phyloP scores from a whole-genome alignment of 1,284 basidiomycete species.

The Moniliella sp. region DNA sequence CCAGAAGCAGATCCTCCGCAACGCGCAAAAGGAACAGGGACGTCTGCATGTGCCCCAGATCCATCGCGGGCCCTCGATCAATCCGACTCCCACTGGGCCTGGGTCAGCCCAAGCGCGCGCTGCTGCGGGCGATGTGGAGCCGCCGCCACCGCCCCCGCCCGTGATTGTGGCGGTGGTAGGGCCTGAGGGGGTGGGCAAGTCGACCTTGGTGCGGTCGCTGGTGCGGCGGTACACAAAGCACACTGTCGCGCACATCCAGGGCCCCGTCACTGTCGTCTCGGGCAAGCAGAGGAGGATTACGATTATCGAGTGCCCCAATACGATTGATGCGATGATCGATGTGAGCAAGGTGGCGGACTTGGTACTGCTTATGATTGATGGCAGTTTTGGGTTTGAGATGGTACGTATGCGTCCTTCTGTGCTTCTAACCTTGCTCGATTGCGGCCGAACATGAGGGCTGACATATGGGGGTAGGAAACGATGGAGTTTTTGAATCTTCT shows the following conservation, averaged over 20 bases:
- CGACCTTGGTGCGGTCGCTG: slow-evolving; percentile 74
- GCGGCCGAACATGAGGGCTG: not conserved
- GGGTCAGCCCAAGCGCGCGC: not conserved
- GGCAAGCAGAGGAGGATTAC: slow-evolving; percentile 76
- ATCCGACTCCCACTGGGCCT: not conserved
- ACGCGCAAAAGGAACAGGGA: slow-evolving; percentile 79
- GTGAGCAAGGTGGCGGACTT: slow-evolving; percentile 87
- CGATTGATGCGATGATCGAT: slow-evolving; percentile 94
- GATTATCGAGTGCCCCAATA: slow-evolving; percentile 91
- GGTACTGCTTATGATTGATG: slow-evolving; percentile 89
- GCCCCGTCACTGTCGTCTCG: slow-evolving; percentile 80
- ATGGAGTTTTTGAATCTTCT: slow-evolving; percentile 96
- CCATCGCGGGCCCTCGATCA: slow-evolving; percentile 46
- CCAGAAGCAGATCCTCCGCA: slow-evolving; percentile 66
- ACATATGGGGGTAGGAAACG: slow-evolving; percentile 52
- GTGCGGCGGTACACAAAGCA: slow-evolving; percentile 85
- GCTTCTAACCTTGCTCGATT: not conserved
- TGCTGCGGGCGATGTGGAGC: not conserved
- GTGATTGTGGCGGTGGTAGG: slow-evolving; percentile 91
- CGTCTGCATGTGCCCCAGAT: slow-evolving; percentile 85
- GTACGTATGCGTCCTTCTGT: slow-evolving; percentile 37
- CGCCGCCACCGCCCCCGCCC: slow-evolving; percentile 48
- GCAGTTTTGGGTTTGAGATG: slow-evolving; percentile 96
- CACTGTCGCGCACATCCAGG: slow-evolving; percentile 66
- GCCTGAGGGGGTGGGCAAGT: slow-evolving; percentile 84